phyloP scores from a whole-genome alignment of 305 asterid genomes.

The Solanum chacoense region DNA sequence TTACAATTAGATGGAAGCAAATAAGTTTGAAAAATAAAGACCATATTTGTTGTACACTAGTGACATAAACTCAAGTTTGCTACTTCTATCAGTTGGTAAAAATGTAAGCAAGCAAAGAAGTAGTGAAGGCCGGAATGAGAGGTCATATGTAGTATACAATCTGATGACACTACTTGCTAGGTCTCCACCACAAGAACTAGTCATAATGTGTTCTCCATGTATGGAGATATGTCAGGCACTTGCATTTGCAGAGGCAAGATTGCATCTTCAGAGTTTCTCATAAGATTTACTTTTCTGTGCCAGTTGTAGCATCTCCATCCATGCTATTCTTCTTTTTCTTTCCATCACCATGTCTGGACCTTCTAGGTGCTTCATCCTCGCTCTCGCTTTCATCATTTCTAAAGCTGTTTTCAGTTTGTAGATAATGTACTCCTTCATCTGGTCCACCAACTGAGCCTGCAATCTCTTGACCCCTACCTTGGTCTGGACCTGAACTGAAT shows the following conservation, averaged over 20 bases:
- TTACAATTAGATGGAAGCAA: neutral
- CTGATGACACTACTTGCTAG: neutral
- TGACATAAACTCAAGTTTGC: neutral
- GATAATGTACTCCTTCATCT: conserved; percentile 29
- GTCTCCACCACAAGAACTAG: neutral
- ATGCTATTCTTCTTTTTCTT: conserved; percentile 49
- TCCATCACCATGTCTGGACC: conserved; percentile 87
- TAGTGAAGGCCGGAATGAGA: neutral
- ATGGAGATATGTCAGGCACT: neutral
- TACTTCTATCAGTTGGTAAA: neutral
- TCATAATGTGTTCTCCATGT: neutral
- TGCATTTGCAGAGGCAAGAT: neutral
- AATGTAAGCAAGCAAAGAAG: neutral
- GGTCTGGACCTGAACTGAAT: conserved; percentile 28
- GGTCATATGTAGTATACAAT: neutral
- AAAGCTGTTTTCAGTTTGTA: conserved; percentile 38
- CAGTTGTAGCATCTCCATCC: conserved; percentile 35
- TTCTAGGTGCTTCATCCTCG: conserved; percentile 91
- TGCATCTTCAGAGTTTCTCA: neutral
- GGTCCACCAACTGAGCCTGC: conserved; percentile 27
- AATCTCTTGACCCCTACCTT: conserved; percentile 44
- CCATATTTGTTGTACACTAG: neutral
- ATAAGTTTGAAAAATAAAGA: neutral
- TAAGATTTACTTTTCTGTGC: conserved; percentile 8
- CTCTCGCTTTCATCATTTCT: conserved; percentile 76